These are phyloP conservation scores for Trichoderma sp. DNA, from an alignment of 2,329 filamentous ascomycete genomes.

Conservation along the genomic window DNA sequence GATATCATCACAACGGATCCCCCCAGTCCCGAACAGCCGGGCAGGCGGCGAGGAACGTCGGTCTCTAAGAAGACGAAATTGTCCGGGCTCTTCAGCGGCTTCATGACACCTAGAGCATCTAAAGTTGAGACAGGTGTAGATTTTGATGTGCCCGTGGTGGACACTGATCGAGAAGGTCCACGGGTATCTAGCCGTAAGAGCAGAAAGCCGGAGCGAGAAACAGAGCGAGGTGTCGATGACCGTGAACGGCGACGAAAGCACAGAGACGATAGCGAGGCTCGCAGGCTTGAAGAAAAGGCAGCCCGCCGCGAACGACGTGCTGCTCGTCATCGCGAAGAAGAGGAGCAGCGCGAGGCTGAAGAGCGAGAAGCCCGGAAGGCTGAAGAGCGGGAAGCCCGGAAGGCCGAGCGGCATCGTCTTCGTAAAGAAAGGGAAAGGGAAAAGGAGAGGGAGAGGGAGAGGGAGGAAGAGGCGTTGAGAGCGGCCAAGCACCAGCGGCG, in stretches of 20 bases:
- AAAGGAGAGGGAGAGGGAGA: conserved; percentile 37
- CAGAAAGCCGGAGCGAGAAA: conserved; percentile 50
- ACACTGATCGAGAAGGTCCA: conserved; percentile 56
- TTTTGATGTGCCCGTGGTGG: conserved; percentile 46
- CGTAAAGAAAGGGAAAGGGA: conserved; percentile 46
- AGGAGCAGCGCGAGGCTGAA: conserved; percentile 48
- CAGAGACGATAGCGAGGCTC: conserved; percentile 55
- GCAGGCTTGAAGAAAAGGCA: conserved; percentile 55
- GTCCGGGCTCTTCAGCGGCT: conserved; percentile 59
- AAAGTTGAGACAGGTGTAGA: conserved; percentile 49
- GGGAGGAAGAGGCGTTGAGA: conserved; percentile 44
- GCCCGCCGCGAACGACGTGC: conserved; percentile 54
- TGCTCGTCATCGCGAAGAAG: conserved; percentile 47
- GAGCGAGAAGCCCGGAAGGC: conserved; percentile 48
- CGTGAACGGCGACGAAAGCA: conserved; percentile 54
- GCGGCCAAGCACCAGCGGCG: conserved; percentile 49
- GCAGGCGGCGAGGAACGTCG: conserved; percentile 36
- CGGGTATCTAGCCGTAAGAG: conserved; percentile 61
- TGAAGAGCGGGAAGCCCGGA: conserved; percentile 29
- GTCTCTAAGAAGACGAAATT: conserved; percentile 53
- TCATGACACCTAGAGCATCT: conserved; percentile 46
- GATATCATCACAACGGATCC: conserved; percentile 40
- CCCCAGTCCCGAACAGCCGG: conserved; percentile 32
- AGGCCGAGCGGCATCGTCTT: conserved; percentile 46
- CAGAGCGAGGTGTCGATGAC: conserved; percentile 50